Evolutionary conservation across 768 basidiomycete genomes (phyloP).

Genomic region (Agrocybe praecox): DNA sequence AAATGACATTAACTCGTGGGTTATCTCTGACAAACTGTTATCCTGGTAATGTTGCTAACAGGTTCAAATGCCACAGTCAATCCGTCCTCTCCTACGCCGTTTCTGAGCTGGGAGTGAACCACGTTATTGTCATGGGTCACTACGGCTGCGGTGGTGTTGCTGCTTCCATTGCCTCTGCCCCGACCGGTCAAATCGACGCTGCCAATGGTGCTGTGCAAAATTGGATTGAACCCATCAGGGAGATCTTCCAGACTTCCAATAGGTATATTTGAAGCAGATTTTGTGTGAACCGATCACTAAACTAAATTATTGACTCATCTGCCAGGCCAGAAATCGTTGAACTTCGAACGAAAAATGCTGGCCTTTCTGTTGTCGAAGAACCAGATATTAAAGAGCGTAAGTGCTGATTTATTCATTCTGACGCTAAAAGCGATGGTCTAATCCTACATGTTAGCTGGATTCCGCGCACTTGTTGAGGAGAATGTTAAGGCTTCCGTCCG

Average conservation of each 20-base stretch:
- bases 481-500: slow-evolving; percentile 37
- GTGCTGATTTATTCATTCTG: slow-evolving; percentile 10
- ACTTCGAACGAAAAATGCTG: slow-evolving; percentile 27
- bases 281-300: background rate
- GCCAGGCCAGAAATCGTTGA: slow-evolving; percentile 35
- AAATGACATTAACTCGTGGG: slow-evolving; percentile 37
- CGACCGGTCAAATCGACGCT: slow-evolving; percentile 20
- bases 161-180: slow-evolving; percentile 33
- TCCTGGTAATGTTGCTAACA: no score
- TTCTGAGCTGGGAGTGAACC: slow-evolving; percentile 34
- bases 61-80: slow-evolving; percentile 7
- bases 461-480: slow-evolving; percentile 46
- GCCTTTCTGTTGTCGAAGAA: slow-evolving; percentile 18
- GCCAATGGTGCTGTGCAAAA: slow-evolving; percentile 36
- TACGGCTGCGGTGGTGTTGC: slow-evolving; percentile 47
- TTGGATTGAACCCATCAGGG: slow-evolving; percentile 43
- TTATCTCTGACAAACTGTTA: background rate
- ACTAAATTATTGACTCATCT: background rate
- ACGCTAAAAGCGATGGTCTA: background rate
- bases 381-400: slow-evolving; percentile 32
- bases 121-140: slow-evolving; percentile 46
- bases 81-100: slow-evolving; percentile 42
- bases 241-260: slow-evolving; percentile 34
- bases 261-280: slow-evolving; percentile 22
- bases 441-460: slow-evolving; percentile 29